These are phyloP conservation scores for Talaromyces thailandensis DNA, from an alignment of 495 filamentous ascomycete species.

Conservation along the genomic window DNA sequence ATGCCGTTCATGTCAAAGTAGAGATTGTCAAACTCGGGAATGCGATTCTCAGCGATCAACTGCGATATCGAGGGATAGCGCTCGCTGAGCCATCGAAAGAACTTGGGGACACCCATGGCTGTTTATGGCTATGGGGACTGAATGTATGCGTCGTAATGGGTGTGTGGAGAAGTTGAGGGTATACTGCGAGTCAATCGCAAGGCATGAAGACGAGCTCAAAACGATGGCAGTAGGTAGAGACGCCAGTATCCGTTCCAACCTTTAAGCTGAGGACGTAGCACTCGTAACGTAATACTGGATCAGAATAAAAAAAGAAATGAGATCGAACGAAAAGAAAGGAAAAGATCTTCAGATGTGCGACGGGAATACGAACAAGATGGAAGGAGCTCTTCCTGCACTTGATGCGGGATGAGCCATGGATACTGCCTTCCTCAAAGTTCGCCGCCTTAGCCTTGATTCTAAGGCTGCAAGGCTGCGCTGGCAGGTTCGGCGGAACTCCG, in stretches of 20 bases:
- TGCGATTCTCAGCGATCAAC: slow-evolving; percentile 97
- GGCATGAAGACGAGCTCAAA: not conserved
- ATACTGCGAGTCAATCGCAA: not conserved
- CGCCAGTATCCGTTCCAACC: no score
- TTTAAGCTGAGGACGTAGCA: slow-evolving; percentile 4
- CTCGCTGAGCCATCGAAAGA: slow-evolving; percentile 93
- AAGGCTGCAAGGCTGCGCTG: not conserved
- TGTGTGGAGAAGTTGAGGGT: not conserved
- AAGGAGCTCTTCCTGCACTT: not conserved
- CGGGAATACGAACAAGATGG: not conserved
- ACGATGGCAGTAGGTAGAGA: not conserved
- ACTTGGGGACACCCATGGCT: slow-evolving; percentile 89
- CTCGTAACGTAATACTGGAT: slow-evolving; percentile 3
- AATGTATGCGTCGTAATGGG: not conserved
- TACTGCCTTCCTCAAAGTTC: not conserved
- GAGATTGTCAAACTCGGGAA: slow-evolving; percentile 97
- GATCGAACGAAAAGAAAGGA: slow-evolving; percentile 3
- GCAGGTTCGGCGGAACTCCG: not conserved
- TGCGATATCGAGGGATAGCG: slow-evolving; percentile 98
- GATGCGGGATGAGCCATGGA: not conserved
- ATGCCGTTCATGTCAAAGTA: slow-evolving; percentile 99
- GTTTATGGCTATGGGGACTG: slow-evolving; percentile 10
- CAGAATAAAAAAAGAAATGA: slow-evolving; percentile 9
- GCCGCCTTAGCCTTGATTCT: not conserved
- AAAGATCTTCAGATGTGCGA: not conserved